Base-by-base conservation (phyloP, 768 basidiomycete species). In the Amanita molliuscula region DNA sequence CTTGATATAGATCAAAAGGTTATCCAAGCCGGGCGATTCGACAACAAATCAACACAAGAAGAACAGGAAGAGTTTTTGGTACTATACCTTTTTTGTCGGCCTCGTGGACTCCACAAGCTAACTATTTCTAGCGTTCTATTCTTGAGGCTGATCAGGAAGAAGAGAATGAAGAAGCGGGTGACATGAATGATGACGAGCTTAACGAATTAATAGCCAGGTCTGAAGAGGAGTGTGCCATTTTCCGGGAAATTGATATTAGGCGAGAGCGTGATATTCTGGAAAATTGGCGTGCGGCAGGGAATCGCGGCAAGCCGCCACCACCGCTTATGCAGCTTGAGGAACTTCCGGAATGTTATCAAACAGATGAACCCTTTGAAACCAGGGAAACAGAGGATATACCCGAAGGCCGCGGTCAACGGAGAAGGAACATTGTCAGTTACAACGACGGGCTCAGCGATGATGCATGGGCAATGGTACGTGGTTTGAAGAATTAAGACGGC, bases 1-100 rank as follows among this genome's bases (percentile, higher is more conserved):
- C 84, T 97, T 25, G 95, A 95, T 60, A 94, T 99, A 60, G 96
- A 99, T 64, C 93, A 95, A 71, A 98, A 99, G 66, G 95, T 96
- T 69, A 97, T 97, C 60, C 95, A 97, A 71, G 93, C 93, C 47
- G 95, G 95, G 74, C 91, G 92, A 41, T 97, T 97, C 69, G 96
- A 99, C 65, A 95, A 98, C 69, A 95, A 95, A 68, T 95, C 94
- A 18, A 95, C 93, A 3, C 88, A 92, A 56, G 93, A 95, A 63
- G 96, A 99, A 64, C 93, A 96, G 58, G 95, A 99, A 64, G 91
- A 92, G 61, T 86, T 95, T 56, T 68, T 97, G 69, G 89, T 91
- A 59, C 56, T 84, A 67, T n/a, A 34, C 15, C 46, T 36, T 58
- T 11, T 50, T 37, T 40, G 23, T 28, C 23, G 23, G 26, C 26